phyloP scores from a whole-genome alignment of 176 grass and related monocot genomes.

The Tillandsia leiboldiana region DNA sequence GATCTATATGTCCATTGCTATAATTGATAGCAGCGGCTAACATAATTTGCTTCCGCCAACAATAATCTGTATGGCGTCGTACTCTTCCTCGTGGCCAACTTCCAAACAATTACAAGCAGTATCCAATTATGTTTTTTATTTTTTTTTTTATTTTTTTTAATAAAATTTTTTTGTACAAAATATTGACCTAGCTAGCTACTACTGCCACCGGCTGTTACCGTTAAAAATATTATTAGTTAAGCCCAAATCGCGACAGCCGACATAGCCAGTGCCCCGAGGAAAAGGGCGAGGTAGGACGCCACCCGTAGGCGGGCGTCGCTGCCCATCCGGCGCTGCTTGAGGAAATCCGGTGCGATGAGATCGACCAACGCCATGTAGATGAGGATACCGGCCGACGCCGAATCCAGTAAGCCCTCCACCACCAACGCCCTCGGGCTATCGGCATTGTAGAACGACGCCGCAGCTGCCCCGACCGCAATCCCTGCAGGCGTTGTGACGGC shows the following conservation, averaged over 20 bases:
- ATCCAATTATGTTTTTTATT: too few species aligned
- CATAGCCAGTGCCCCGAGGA: constrained; percentile 71
- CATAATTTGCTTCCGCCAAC: too few species aligned
- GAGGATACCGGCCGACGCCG: constrained; percentile 48
- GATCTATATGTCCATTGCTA: too few species aligned
- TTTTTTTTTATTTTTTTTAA: too few species aligned
- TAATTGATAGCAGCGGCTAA: too few species aligned
- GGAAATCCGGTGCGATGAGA: constrained; percentile 64
- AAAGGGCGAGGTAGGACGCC: constrained; percentile 31
- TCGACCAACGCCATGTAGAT: constrained; percentile 87
- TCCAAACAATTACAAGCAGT: too few species aligned
- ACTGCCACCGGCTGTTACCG: too few species aligned
- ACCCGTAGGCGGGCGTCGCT: constrained; percentile 44
- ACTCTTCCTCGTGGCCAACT: too few species aligned
- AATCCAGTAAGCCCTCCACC: constrained; percentile 67
- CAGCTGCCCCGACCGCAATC: constrained; percentile 46
- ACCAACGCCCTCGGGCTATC: constrained; percentile 63
- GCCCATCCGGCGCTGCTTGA: constrained; percentile 51
- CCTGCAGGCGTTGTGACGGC: constrained; percentile 69
- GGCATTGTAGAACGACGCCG: constrained; percentile 57
- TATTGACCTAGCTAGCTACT: too few species aligned
- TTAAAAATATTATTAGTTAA: not conserved
- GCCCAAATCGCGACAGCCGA: constrained; percentile 83
- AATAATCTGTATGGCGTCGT: too few species aligned
- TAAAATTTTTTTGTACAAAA: too few species aligned